A percentile compares a stretch with the other conserved stretches of the same genome.
Conservation (phyloP, 139 green algal genomes). For the Eudorina sp. region DNA sequence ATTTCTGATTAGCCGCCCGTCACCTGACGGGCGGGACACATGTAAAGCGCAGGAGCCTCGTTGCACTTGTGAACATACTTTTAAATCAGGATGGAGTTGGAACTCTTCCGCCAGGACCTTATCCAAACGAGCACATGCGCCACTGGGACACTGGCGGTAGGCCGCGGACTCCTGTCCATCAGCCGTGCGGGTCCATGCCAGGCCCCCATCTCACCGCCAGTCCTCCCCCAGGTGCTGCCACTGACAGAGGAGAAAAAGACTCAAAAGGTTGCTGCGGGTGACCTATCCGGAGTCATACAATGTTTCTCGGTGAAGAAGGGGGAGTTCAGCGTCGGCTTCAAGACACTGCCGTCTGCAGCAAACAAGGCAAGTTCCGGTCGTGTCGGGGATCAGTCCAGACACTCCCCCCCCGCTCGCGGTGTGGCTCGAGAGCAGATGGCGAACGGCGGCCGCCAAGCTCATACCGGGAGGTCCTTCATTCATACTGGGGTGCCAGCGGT, state of each 20-base stretch:
- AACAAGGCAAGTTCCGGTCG: slow-evolving; percentile 45
- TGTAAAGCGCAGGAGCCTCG: slow-evolving; percentile 9
- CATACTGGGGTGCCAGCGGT: too few relatives aligned
- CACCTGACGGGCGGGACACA: slow-evolving; percentile 22
- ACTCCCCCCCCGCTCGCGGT: too few relatives aligned
- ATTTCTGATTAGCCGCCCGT: not conserved
- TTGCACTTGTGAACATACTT: not conserved
- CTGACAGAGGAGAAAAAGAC: slow-evolving; percentile 72
- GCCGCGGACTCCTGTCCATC: not conserved
- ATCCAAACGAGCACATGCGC: slow-evolving; percentile 66
- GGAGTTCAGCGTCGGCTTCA: slow-evolving; percentile 73
- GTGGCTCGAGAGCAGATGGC: too few relatives aligned
- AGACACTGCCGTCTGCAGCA: slow-evolving; percentile 65
- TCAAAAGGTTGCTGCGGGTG: slow-evolving; percentile 80
- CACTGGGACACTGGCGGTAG: slow-evolving; percentile 65
- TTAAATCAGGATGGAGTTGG: slow-evolving; percentile 66
- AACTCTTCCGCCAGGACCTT: slow-evolving; percentile 71
- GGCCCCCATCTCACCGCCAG: not conserved
- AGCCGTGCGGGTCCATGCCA: not conserved
- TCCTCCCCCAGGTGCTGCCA: slow-evolving; percentile 68
- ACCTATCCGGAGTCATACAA: slow-evolving; percentile 76
- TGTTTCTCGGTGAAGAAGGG: slow-evolving; percentile 75
- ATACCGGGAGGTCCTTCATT: too few relatives aligned
- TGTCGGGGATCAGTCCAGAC: too few relatives aligned
- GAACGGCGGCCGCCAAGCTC: too few relatives aligned